Evolutionary conservation across 2,329 filamentous ascomycete genomes (phyloP), one percentile per base, ranked within the genome.

Genomic region (Monilinia fructigena): DNA sequence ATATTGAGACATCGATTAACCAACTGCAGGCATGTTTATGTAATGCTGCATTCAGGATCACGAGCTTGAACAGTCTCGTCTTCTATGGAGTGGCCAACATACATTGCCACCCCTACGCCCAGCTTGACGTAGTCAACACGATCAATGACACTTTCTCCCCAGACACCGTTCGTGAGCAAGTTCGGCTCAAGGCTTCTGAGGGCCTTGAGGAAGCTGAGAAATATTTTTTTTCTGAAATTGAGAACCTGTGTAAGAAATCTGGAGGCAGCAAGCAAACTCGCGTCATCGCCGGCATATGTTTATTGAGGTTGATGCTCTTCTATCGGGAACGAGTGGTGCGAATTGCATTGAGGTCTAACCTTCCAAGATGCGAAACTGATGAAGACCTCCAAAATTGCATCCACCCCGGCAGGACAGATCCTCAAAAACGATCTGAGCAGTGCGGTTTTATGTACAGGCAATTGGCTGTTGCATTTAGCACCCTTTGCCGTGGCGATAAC

Each of bases 101-200:
- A 4, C 58, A 65, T 40, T 61, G 58, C 14, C 58, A 61, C 47
- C 58, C 58, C 5, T 18, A 61, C 16, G 28, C 45, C 16, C 58
- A 61, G 31, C 58, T 61, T 61, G 58, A 61, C 5, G 58, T 61
- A 26, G n/a, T 61, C 31, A 61, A 61, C 14, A 61, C 45, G 18
- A 47, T 55, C 16, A 54, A 59, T n/a, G 55, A 65, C 38, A 67
- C 52, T n/a, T 71, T 66, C 38, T 67, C 70, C 2, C 69, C 69
- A 8, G 67, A 70, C 8, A 70, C 69, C 7, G 65, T 71, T 23
- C 69, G 70, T 47, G 70, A 71, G 40, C 70, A 71, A 47, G 64
- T 71, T 31, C 70, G 70, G 2, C 59, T 71, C 26, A 59, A 67
- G 28, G 70, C 67, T 4, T 69, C 69, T 10, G 65, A 66, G n/a